Evolutionary conservation across 2,329 filamentous ascomycete species (phyloP).

Genomic region (Trichoderma sp.): DNA sequence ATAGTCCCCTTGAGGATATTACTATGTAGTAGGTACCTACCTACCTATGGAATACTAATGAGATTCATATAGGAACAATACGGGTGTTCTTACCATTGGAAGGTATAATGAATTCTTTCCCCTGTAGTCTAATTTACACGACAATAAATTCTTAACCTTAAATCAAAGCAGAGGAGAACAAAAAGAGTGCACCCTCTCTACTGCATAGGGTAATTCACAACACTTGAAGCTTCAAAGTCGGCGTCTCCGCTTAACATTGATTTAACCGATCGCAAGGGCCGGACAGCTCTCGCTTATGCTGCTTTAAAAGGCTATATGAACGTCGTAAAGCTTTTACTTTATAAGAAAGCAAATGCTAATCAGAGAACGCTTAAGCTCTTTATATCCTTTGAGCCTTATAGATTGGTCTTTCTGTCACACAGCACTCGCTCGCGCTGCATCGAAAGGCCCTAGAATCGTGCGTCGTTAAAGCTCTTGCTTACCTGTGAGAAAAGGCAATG

Average conservation of each 20-base stretch:
- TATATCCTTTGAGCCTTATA: background rate
- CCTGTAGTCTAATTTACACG: no score
- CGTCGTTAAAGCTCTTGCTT: background rate
- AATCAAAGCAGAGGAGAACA: background rate
- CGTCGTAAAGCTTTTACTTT: background rate
- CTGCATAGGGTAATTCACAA: background rate
- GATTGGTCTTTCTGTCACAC: no score
- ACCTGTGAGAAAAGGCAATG: background rate
- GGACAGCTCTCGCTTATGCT: background rate
- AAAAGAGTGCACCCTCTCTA: no score
- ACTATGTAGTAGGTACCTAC: no score
- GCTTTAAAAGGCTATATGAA: background rate
- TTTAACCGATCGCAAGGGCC: background rate
- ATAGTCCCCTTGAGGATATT: background rate
- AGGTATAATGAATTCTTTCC: no score
- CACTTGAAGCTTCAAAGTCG: background rate
- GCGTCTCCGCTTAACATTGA: background rate
- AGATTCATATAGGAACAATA: background rate
- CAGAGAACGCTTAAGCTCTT: background rate
- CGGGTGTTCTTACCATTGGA: background rate
- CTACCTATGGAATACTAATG: background rate
- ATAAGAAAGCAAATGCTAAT: background rate
- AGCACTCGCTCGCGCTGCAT: background rate
- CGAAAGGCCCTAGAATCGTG: background rate
- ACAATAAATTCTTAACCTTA: background rate